Base-by-base conservation (phyloP, 2,329 filamentous ascomycete genomes). In the Stagonosporopsis chrysanthemi region DNA sequence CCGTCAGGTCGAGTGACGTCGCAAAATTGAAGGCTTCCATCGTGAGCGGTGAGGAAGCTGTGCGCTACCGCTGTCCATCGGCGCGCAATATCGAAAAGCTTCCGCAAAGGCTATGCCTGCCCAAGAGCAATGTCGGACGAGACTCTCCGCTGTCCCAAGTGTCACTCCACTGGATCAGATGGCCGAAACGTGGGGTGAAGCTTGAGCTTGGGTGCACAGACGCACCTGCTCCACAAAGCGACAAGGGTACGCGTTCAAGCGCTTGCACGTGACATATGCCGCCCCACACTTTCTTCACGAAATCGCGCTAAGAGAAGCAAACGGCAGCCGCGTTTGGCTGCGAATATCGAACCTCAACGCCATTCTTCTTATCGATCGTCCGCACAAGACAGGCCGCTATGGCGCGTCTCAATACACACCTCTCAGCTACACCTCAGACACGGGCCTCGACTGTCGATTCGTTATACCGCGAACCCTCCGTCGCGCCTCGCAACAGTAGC, bases 11-110 rank as follows among this genome's bases (percentile, higher is more conserved):
- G 64, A 92, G 90, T 58, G 95, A 97, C 72, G 88, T 91, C 66
- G 92, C 93, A 81, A 98, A 98, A 28, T 93, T 96, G 78, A 97
- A 97, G 49, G 93, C 90, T 79, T 99, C 95, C 92, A 97, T 97
- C 40, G 61, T 39, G 49, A 41, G 42, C 47, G 52, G 38, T 50
- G 58, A 36, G 62, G 63, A 47, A 61, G 65, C 46, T 54, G 62
- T 38, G 41, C 42, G 56, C 66, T 68, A 66, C 47, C 31, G 64
- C 63, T 56, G 60, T 65, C 67, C 70, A 73, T 73, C 60, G 53
- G 52, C 23, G 38, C 46, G 41, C 38, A 33, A 42, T 59, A 62
- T 61, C 29, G 38, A 54, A 36, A 38, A 26, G 44, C 22, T 38
- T 38, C 22, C 41, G n/a, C 23, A 5, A 36, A 17, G 11, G 23